Evolutionary conservation across 1,284 basidiomycete genomes (phyloP).

Genomic region (Pascua sp.): DNA sequence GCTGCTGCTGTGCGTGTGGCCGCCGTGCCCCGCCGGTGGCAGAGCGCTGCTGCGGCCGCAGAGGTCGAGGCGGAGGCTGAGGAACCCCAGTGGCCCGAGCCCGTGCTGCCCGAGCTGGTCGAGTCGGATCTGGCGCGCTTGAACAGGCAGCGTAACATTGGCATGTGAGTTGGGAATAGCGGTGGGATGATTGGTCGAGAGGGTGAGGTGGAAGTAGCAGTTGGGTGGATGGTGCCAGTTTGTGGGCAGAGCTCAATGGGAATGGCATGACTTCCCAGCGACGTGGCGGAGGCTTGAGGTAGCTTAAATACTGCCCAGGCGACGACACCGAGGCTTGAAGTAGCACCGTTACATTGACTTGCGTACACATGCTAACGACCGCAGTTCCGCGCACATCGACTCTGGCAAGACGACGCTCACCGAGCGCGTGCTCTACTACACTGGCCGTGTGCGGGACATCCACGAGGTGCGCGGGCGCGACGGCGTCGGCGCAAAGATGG

Average conservation of each 20-base stretch:
- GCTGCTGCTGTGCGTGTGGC: not conserved
- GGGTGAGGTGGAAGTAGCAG: not conserved
- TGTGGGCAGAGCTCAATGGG: not conserved
- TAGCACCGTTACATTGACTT: not conserved
- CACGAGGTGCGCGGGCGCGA: slow-evolving; percentile 97
- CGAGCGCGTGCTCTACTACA: slow-evolving; percentile 93
- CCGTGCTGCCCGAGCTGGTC: slow-evolving; percentile 39
- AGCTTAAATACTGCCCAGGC: not conserved
- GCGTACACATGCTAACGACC: not conserved
- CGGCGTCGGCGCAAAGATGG: slow-evolving; percentile 98
- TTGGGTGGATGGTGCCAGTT: not conserved
- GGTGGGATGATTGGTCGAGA: not conserved
- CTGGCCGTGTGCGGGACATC: slow-evolving; percentile 90
- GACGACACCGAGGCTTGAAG: not conserved
- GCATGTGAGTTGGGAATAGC: slow-evolving; percentile 38
- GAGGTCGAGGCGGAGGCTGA: slow-evolving; percentile 22
- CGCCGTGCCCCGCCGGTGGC: slow-evolving; percentile 16
- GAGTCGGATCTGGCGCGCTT: slow-evolving; percentile 38
- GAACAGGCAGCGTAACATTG: slow-evolving; percentile 49
- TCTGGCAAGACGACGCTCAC: slow-evolving; percentile 98
- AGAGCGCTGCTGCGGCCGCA: slow-evolving; percentile 21
- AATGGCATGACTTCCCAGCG: too few species aligned
- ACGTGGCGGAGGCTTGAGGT: too few species aligned
- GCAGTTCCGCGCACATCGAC: slow-evolving; percentile 82
- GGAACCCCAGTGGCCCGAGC: slow-evolving; percentile 37